A percentile compares a stretch with the other conserved stretches of the same genome.
Evolutionary conservation across 768 basidiomycete species (phyloP).

Genomic region (Tubosaeta sp.): DNA sequence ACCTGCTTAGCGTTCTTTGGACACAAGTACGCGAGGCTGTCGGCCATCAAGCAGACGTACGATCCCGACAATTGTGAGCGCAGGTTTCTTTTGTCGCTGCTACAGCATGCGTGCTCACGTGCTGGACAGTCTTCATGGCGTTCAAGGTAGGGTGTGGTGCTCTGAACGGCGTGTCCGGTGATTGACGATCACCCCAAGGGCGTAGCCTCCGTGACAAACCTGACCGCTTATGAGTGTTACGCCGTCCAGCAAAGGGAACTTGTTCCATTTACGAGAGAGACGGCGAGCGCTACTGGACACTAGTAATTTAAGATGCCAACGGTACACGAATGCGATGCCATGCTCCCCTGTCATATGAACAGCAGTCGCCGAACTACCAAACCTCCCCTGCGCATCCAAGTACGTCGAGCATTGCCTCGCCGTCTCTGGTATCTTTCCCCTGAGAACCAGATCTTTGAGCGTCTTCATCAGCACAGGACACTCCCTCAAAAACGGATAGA

Average conservation of each 20-base stretch:
- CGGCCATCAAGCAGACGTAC: constrained; percentile 20
- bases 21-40: constrained; percentile 14
- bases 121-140: constrained; percentile 13
- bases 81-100: neutral
- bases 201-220: neutral
- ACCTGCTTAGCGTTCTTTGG: constrained; percentile 15
- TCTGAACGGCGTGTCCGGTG: neutral
- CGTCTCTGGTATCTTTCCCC: too few species aligned
- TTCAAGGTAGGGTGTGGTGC: constrained; percentile 10
- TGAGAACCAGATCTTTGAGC: too few species aligned
- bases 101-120: neutral
- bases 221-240: neutral
- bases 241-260: neutral
- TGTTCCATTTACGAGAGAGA: neutral
- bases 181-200: neutral
- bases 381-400: neutral
- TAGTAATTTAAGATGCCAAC: too few species aligned
- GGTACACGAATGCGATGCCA: too few species aligned
- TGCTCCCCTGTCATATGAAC: too few species aligned
- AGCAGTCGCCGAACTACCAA: neutral
- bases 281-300: too few species aligned
- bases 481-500: too few species aligned
- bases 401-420: too few species aligned
- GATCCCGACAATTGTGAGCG: constrained; percentile 18
- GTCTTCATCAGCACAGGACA: too few species aligned